Percentiles rank a stretch among this genome's conserved stretches.
phyloP scores from a whole-genome alignment of 169 alveolate species.

The Plasmodium adleri region DNA sequence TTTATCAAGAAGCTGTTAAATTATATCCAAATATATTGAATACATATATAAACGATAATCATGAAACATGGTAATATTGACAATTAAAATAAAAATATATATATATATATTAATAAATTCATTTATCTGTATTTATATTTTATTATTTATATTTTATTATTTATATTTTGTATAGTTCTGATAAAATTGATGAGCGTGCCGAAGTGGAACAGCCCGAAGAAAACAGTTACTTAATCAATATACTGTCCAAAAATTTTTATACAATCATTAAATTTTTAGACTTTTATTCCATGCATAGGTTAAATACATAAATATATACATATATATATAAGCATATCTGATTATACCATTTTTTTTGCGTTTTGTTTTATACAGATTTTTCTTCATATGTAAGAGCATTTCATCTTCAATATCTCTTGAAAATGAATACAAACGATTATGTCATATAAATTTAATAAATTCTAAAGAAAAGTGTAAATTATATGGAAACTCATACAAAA shows the following conservation, averaged over 20 bases:
- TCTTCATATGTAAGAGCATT: constrained; percentile 32
- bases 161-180: constrained; percentile 5
- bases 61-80: constrained; percentile 3
- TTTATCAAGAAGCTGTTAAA: constrained; percentile 61
- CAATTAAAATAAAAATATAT: not conserved
- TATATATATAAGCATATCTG: not conserved
- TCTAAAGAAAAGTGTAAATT: constrained; percentile 30
- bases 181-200: constrained; percentile 20
- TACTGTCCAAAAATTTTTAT: constrained; percentile 39
- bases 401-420: constrained; percentile 32
- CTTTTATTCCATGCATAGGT: constrained; percentile 74
- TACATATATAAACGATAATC: constrained; percentile 12
- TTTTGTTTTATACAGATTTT: constrained; percentile 14
- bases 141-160: not conserved
- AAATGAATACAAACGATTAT: constrained; percentile 43
- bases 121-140: not conserved
- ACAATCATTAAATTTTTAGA: constrained; percentile 50
- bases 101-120: not conserved
- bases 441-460: constrained; percentile 29
- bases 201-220: constrained; percentile 22
- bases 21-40: constrained; percentile 57
- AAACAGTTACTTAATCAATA: constrained; percentile 18
- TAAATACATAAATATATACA: not conserved
- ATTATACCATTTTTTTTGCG: constrained; percentile 12
- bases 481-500: constrained; percentile 55